Evolutionary conservation across 176 grass and related monocot genomes (phyloP), one percentile per base, ranked within the genome.

Genomic region (Eleusine indica): DNA sequence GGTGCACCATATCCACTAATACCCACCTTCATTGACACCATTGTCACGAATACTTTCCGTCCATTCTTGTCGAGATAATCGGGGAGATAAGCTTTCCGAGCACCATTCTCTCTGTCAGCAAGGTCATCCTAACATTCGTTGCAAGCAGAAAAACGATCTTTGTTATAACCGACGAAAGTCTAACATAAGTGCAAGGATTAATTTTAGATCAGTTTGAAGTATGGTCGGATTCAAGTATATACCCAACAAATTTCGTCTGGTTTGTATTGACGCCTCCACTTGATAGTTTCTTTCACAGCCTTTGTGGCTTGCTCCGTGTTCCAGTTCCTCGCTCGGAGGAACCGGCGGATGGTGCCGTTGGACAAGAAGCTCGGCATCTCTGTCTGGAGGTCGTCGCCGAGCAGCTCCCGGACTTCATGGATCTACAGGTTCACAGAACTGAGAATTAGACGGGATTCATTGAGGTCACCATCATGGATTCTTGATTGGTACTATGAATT

Each of bases 21-120:
- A 37, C 67, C 14, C 28, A 83, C 80, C 87, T 91, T 83, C 47
- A 72, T 68, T 35, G 84, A 9, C 7, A 79, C 25, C 25, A 41
- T 85, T 21, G 53, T 2, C 12, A 91, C n/a, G 12, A 89, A 2
- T 47, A 94, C 86, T 15, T 69, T 57, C 54, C 89, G 78, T 43
- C 92, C 92, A 17, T 87, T 71, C 49, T 89, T 91, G 74, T 91
- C 92, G 19, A 67, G 46, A 48, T 94, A 91, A 66, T 91, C 84
- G 2, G 89, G 77, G 15, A 90, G 57, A 68, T 94, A 89, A 0
- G 53, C 41, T 61, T 76, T 89, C 61, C 41, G 58, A 21, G 57
- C 44, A 70, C 79, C 80, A 64, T 81, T 3, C 66, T 83, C 92
- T 32, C 21, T 68, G 9, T 66, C 80, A 12, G 73, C 4, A 48